Evolutionary conservation across 495 filamentous ascomycete genomes (phyloP).

Genomic region (Parmelia sp.): DNA sequence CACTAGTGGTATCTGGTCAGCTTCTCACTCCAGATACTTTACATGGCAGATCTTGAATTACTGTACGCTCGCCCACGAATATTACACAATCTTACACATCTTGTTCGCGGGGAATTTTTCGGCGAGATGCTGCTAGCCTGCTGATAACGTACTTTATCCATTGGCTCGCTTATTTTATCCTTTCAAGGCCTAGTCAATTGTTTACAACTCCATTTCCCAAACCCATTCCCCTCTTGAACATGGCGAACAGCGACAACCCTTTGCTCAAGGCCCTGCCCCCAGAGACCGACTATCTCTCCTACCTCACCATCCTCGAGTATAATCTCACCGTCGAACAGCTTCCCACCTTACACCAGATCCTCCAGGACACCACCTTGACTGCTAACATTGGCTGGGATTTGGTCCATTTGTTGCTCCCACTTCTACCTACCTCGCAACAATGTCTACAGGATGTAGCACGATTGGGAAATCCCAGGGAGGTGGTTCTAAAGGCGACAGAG

Average conservation of each 20-base stretch:
- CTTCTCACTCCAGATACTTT: no score
- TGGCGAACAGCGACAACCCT: conserved; percentile 29
- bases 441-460: conserved; percentile 75
- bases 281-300: conserved; percentile 75
- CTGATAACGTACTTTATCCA: conserved; percentile 13
- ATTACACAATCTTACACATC: no score
- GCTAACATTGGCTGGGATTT: conserved; percentile 95
- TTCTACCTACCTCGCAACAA: conserved; percentile 60
- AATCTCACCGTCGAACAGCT: conserved; percentile 73
- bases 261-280: conserved; percentile 55
- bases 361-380: conserved; percentile 78
- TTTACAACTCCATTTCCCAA: background rate
- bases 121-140: background rate
- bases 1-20: background rate
- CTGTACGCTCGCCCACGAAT: no score
- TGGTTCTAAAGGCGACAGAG: conserved; percentile 82
- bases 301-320: conserved; percentile 80
- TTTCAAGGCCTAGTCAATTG: conserved; percentile 3
- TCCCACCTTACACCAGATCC: conserved; percentile 65
- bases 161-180: conserved; percentile 9
- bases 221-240: background rate
- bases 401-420: conserved; percentile 74
- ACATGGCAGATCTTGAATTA: no score
- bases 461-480: conserved; percentile 87
- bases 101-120: background rate